These are phyloP conservation scores for Emergomyces africanus DNA, from an alignment of 2,329 filamentous ascomycete genomes.

Conservation along the genomic window DNA sequence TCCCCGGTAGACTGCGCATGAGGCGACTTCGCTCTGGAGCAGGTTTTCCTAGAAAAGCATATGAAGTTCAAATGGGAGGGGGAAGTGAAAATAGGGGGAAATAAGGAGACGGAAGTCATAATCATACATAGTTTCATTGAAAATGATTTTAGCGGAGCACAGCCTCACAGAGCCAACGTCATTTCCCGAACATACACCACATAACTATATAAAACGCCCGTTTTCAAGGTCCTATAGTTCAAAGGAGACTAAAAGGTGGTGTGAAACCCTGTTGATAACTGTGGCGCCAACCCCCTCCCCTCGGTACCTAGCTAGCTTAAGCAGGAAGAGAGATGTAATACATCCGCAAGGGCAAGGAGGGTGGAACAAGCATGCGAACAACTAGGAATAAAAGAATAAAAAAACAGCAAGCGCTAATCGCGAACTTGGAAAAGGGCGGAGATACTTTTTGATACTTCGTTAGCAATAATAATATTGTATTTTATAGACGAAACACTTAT, in stretches of 20 bases:
- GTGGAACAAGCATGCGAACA: not conserved
- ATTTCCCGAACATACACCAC: not conserved
- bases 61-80: not conserved
- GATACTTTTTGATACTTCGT: conserved; percentile 23
- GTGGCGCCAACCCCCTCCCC: not conserved
- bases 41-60: not conserved
- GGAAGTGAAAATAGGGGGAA: not conserved
- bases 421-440: conserved; percentile 52
- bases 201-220: not conserved
- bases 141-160: not conserved
- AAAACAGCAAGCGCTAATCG: conserved; percentile 38
- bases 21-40: not conserved
- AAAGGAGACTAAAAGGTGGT: not conserved
- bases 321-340: not conserved
- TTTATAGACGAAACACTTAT: not conserved
- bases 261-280: not conserved
- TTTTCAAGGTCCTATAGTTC: not conserved
- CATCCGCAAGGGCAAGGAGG: not conserved
- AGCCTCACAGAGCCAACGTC: not conserved
- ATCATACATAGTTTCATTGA: conserved; percentile 17
- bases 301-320: not conserved
- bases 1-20: not conserved
- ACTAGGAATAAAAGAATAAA: conserved; percentile 6
- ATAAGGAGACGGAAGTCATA: not conserved
- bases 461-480: not conserved